These are phyloP conservation scores for Phialophora macrospora DNA, from an alignment of 2,329 filamentous ascomycete genomes.

Conservation along the genomic window DNA sequence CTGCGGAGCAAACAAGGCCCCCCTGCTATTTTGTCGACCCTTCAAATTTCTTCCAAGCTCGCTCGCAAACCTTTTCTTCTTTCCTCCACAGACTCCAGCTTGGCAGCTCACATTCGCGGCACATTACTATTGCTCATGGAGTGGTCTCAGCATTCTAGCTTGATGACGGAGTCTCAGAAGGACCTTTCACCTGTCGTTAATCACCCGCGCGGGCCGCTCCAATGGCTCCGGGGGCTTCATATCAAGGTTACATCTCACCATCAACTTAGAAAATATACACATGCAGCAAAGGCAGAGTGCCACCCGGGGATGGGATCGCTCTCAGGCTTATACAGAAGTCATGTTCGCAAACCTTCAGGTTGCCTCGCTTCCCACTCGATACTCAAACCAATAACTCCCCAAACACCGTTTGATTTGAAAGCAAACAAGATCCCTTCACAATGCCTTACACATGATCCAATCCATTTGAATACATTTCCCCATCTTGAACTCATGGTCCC, in stretches of 20 bases:
- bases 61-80: conserved; percentile 15
- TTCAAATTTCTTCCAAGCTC: conserved; percentile 5
- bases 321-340: background rate
- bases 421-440: conserved; percentile 17
- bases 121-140: conserved; percentile 28
- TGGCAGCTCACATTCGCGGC: conserved; percentile 37
- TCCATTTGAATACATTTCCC: conserved; percentile 36
- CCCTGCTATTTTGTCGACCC: background rate
- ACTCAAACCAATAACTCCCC: background rate
- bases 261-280: background rate
- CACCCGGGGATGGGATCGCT: background rate
- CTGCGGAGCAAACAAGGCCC: background rate
- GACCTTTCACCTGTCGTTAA: conserved; percentile 37
- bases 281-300: background rate
- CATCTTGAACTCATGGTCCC: conserved; percentile 37
- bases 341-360: background rate
- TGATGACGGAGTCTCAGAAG: conserved; percentile 32
- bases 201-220: conserved; percentile 32
- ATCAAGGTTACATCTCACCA: conserved; percentile 36
- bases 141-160: conserved; percentile 28
- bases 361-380: background rate
- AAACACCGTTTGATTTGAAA: background rate
- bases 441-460: conserved; percentile 37
- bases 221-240: conserved; percentile 37
- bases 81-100: conserved; percentile 32